Evolutionary conservation across 2,329 filamentous ascomycete species (phyloP), one percentile per base, ranked within the genome.

Genomic region (Curvularia sp.): DNA sequence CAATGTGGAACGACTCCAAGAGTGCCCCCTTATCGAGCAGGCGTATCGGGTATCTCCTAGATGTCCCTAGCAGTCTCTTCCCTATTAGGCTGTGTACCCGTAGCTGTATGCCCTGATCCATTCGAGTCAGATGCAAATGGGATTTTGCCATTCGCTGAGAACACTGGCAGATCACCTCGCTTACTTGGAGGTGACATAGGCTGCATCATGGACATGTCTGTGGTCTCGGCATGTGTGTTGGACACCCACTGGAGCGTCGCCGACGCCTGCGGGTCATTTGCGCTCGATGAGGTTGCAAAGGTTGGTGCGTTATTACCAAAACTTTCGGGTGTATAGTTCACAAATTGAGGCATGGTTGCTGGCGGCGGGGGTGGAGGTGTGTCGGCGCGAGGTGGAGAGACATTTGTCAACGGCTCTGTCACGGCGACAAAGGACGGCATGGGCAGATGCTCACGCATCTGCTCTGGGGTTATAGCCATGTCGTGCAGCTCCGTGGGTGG

Each of bases 31-130:
- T 67, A 74, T 20, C 56, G 68, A 43, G 65, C 64, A 41, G 81
- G 79, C 28, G 80, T 81, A 26, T 81, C 78, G 3, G 79, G 80
- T 33, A 82, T 75, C 49, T 81, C 80, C 78, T 80, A 82, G n/a
- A 81, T 71, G 53, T 77, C 69, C 39, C 59, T 58, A 12, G 56
- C 52, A 20, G 56, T 57, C 12, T 56, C 62, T 30, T 57, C 62
- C 10, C 44, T 41, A 54, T 61, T 61, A 15, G 51, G 35, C 22
- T 2, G 41, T 12, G 48, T 44, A 13, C 53, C 46, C 15, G 49
- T 35, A 55, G 31, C 55, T 28, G 54, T 35, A 3, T 58, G 53
- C 20, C 39, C 58, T 39, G 33, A 6, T 15, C 26, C 54, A 4
- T 41, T 44, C 9, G 39, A 12, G 30, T 66, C 80, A 8, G 65